Evolutionary conservation across 225 moss, liverwort and hornwort genomes (phyloP), one percentile per base, ranked within the genome.

Genomic region (Climacium dendroides): DNA sequence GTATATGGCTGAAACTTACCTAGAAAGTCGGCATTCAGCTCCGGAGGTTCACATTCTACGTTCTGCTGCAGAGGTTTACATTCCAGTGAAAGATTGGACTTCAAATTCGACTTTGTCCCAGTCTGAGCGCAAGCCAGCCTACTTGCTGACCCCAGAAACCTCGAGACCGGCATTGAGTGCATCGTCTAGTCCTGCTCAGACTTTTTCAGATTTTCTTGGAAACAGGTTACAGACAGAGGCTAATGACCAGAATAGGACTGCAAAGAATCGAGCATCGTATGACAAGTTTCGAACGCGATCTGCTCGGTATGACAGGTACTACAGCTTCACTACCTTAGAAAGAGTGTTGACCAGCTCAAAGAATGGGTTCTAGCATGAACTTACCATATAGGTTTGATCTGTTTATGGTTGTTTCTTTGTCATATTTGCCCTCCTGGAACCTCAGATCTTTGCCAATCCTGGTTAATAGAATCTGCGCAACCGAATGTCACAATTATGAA

Each of bases 271-370:
- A 86, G 84, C 73, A n/a, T 83, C 67, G 19, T 93, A 93, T 80
- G 88, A 90, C 86, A 93, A 89, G 86, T 93, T 93, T 81, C 83
- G 93, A 69, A 92, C 87, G 13, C 79, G 89, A 43, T 90, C 90
- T 78, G 66, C 90, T 89, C 82, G 87, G 52, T 88, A 64, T 60
- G 93, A 92, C 92, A 89, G 89, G 89, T 90, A 57, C 57, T 70
- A 37, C 29, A 85, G 41, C 78, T 82, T 29, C 82, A 66, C 85
- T 61, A 53, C 23, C 35, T 35, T 35, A 75, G 22, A 52, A 22
- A 47, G 47, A 47, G 30, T 73, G 47, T 47, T 48, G 47, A 48
- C 47, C 47, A 73, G 13, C 35, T 75, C 23, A 53, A 9, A 53
- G 75, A 75, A 76, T 14, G 8, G 22, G 13, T 52, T 52, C 9